A percentile compares a stretch with the other conserved stretches of the same genome.
Evolutionary conservation across 1,284 basidiomycete species (phyloP).

Genomic region (Agroathelia rolfsii): DNA sequence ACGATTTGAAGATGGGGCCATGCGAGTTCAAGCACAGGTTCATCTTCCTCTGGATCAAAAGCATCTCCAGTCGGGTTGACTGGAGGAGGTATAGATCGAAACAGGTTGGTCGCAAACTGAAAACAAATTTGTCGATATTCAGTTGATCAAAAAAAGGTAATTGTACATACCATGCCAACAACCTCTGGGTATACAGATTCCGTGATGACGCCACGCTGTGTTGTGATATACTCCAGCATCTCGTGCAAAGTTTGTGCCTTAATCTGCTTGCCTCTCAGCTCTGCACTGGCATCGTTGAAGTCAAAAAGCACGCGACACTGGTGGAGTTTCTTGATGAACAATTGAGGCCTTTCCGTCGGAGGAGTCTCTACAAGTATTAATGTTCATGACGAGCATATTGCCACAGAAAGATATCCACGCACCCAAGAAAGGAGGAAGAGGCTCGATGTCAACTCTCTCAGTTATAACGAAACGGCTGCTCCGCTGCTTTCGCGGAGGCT

Average conservation of each 20-base stretch:
- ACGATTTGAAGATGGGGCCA: slow-evolving; percentile 99
- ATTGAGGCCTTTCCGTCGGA: slow-evolving; percentile 77
- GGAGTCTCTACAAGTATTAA: slow-evolving; percentile 91
- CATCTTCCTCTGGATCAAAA: slow-evolving; percentile 99
- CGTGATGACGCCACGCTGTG: slow-evolving; percentile 92
- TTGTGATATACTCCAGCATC: slow-evolving; percentile 99
- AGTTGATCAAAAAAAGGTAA: too few species aligned
- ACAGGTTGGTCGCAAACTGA: slow-evolving; percentile 94
- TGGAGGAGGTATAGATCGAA: slow-evolving; percentile 98
- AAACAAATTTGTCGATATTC: too few species aligned
- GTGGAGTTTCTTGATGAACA: slow-evolving; percentile 92
- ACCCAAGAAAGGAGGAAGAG: slow-evolving; percentile 91
- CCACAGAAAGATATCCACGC: slow-evolving; percentile 22
- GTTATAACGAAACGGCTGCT: slow-evolving; percentile 94
- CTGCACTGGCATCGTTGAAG: slow-evolving; percentile 95
- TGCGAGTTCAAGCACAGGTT: slow-evolving; percentile 96
- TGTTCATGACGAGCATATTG: too few species aligned
- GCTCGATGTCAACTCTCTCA: slow-evolving; percentile 94
- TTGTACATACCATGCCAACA: slow-evolving; percentile 79
- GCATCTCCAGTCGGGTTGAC: slow-evolving; percentile 97
- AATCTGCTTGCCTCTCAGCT: slow-evolving; percentile 96
- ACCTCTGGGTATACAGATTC: slow-evolving; percentile 99
- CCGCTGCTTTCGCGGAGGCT: slow-evolving; percentile 91
- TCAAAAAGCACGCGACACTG: slow-evolving; percentile 98
- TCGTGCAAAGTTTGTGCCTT: slow-evolving; percentile 97